Percentiles rank a stretch among this genome's conserved stretches.
phyloP scores from a whole-genome alignment of 2,329 filamentous ascomycete species.

The Penicillium occitanis region DNA sequence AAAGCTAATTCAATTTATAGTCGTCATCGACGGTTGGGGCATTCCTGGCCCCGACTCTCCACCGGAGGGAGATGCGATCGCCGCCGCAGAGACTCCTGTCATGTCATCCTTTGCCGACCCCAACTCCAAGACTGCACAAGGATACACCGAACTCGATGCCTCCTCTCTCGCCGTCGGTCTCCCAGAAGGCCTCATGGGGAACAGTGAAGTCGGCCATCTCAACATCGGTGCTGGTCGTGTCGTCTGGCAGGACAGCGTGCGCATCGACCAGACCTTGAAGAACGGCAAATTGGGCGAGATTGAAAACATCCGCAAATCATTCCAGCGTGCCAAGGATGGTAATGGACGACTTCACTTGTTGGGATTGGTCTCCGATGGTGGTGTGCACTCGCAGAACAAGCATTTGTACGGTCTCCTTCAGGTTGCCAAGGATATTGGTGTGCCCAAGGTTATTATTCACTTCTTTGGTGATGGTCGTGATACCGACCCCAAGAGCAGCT shows the following conservation, averaged over 20 bases:
- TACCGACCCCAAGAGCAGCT: slow-evolving; percentile 93
- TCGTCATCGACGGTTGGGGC: slow-evolving; percentile 99
- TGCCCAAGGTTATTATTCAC: slow-evolving; percentile 95
- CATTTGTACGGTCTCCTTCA: slow-evolving; percentile 85
- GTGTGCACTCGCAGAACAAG: slow-evolving; percentile 94
- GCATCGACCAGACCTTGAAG: slow-evolving; percentile 92
- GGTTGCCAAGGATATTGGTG: slow-evolving; percentile 81
- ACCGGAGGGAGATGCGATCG: slow-evolving; percentile 90
- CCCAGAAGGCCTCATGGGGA: slow-evolving; percentile 96
- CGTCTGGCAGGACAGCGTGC: slow-evolving; percentile 97
- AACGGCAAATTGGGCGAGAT: slow-evolving; percentile 75
- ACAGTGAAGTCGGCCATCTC: slow-evolving; percentile 96
- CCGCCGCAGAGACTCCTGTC: slow-evolving; percentile 84
- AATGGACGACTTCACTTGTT: slow-evolving; percentile 91
- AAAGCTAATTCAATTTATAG: slow-evolving; percentile 49
- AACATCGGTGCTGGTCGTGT: slow-evolving; percentile 98
- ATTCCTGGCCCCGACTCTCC: slow-evolving; percentile 77
- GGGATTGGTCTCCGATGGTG: slow-evolving; percentile 90
- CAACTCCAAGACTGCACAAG: slow-evolving; percentile 71
- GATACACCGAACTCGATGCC: slow-evolving; percentile 90
- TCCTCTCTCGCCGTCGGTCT: slow-evolving; percentile 94
- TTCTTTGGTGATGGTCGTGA: slow-evolving; percentile 98
- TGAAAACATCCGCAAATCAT: slow-evolving; percentile 72
- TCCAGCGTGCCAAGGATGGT: slow-evolving; percentile 77
- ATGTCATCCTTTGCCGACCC: slow-evolving; percentile 80